Evolutionary conservation across 2,329 filamentous ascomycete species (phyloP), one percentile per base, ranked within the genome.

Genomic region (Neoascochyta sp.): DNA sequence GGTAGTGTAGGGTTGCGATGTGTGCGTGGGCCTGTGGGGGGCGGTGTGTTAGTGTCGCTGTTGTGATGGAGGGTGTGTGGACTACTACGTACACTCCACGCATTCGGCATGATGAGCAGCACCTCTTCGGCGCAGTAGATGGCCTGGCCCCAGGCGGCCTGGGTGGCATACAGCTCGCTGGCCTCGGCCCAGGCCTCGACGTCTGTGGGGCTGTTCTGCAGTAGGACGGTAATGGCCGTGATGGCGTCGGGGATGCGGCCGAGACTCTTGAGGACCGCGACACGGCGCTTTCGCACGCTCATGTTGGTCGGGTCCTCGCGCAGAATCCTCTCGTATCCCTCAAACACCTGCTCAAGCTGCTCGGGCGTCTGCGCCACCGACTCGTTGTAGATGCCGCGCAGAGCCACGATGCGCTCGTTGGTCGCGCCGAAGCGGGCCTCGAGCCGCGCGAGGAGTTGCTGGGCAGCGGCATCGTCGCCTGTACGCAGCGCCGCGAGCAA

Each of bases 121-220:
- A 94, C 87, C 62, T 98, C 92, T 62, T 98, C 92, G 24, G 95
- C 68, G 38, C 87, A 83, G 62, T 83, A 95, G 28, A 95, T 80
- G 21, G 88, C 85, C 62, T 96, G 90, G 9, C 80, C 68, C 54
- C 84, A 87, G 50, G 90, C 66, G 1, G 83, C 86, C 56, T 90
- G 83, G 12, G 74, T 73, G 16, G 88, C 73, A 64, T 98, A 96
- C 39, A 95, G 67, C 57, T 95, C 87, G 30, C 86, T 79, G 47
- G 96, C 71, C 67, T 98, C 92, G 29, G 86, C 78, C 92, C 92
- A 98, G 7, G 85, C 81, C 68, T 98, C 92, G 5, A 83, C 81
- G 66, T 98, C 92, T 2, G 86, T 95, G 2, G 92, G 89, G 31
- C 81, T 84, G 39, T 83, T 80, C 55, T 93, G 84, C 25, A 98